Evolutionary conservation across 805 yeast species (phyloP).

Genomic region (Lachancea meyersii): DNA sequence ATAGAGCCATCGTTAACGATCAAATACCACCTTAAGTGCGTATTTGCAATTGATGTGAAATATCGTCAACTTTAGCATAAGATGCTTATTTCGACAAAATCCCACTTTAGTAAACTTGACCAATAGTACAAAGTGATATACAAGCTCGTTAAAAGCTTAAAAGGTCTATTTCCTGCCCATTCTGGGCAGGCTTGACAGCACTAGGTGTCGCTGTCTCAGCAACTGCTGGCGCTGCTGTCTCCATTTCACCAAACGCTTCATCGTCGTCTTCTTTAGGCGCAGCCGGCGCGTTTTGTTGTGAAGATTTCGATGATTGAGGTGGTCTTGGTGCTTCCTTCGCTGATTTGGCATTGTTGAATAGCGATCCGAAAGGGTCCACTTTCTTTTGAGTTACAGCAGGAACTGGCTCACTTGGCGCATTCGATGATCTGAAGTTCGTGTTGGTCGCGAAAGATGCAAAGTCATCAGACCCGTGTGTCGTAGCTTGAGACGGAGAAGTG

Average conservation of each 20-base stretch:
- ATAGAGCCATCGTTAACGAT: conserved; percentile 74
- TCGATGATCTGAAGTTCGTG: conserved; percentile 1
- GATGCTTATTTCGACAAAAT: too few species aligned
- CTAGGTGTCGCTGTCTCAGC: background rate
- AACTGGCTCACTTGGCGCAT: conserved; percentile 12
- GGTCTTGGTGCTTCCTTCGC: conserved; percentile 1
- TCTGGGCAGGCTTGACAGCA: conserved; percentile 3
- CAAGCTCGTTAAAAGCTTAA: conserved; percentile 25
- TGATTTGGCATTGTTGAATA: conserved; percentile 57
- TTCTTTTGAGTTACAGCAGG: conserved; percentile 40
- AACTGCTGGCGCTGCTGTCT: conserved; percentile 14
- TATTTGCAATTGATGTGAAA: too few species aligned
- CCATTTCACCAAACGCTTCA: conserved; percentile 33
- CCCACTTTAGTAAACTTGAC: too few species aligned
- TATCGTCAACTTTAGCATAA: too few species aligned
- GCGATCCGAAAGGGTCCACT: conserved; percentile 66
- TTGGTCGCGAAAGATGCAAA: background rate
- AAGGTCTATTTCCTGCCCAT: conserved; percentile 26
- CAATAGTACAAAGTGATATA: too few species aligned
- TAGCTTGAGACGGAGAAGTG: background rate
- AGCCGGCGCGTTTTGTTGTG: background rate
- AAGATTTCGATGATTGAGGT: background rate
- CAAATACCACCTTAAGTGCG: too few species aligned
- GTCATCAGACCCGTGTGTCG: background rate
- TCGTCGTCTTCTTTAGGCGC: conserved; percentile 22